phyloP scores from a whole-genome alignment of 106 monocot species.

The Triglochin maritima region DNA sequence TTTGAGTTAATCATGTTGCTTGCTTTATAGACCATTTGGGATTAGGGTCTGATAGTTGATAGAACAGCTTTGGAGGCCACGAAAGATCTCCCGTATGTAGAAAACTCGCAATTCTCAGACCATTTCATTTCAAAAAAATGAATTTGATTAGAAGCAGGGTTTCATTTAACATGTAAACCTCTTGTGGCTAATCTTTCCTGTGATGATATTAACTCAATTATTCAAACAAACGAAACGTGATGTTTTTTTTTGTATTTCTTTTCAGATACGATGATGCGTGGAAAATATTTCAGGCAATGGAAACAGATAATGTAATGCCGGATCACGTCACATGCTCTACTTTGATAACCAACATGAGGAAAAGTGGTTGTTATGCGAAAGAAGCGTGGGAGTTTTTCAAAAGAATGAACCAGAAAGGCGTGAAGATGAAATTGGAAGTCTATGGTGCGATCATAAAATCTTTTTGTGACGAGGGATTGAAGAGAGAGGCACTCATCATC shows the following conservation, averaged over 20 bases:
- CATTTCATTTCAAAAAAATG: too few relatives aligned
- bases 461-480: slow-evolving; percentile 82
- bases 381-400: slow-evolving; percentile 91
- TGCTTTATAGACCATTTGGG: too few relatives aligned
- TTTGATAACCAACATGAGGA: slow-evolving; percentile 64
- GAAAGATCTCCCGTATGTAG: too few relatives aligned
- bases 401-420: slow-evolving; percentile 69
- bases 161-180: not conserved
- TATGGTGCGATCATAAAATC: slow-evolving; percentile 65
- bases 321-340: slow-evolving; percentile 88
- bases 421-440: slow-evolving; percentile 58
- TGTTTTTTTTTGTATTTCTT: not conserved
- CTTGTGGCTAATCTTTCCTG: not conserved
- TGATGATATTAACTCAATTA: not conserved
- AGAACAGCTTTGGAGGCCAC: not conserved
- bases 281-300: slow-evolving; percentile 64
- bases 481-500: slow-evolving; percentile 82
- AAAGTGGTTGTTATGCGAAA: slow-evolving; percentile 51
- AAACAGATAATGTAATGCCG: slow-evolving; percentile 62
- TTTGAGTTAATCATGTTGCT: not conserved
- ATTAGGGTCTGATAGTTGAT: not conserved
- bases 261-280: slow-evolving; percentile 86
- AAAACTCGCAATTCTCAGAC: too few relatives aligned
- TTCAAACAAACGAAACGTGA: not conserved
- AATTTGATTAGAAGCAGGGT: too few relatives aligned